Evolutionary conservation across 2,329 filamentous ascomycete species (phyloP).

Genomic region (Fusarium sp.): DNA sequence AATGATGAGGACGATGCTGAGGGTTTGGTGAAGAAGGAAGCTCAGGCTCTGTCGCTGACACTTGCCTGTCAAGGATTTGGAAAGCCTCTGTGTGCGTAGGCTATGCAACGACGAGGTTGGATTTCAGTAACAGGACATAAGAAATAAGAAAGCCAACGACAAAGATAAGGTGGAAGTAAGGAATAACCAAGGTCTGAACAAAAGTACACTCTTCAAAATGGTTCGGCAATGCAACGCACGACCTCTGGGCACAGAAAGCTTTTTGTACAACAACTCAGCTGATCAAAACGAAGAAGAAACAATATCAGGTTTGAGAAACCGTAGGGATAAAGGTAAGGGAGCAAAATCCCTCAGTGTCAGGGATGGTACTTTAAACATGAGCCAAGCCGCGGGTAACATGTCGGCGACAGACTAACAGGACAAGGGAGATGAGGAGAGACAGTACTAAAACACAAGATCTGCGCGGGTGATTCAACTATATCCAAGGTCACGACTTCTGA

Average conservation of each 20-base stretch:
- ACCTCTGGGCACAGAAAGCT: constrained; percentile 17
- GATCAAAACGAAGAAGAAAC: neutral
- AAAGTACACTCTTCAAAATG: constrained; percentile 9
- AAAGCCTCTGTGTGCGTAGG: neutral
- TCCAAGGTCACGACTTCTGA: constrained; percentile 14
- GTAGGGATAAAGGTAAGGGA: neutral
- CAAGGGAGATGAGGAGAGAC: constrained; percentile 41
- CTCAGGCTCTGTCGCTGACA: constrained; percentile 5
- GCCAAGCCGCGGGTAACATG: constrained; percentile 30
- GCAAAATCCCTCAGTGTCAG: constrained; percentile 36
- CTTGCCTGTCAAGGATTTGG: neutral
- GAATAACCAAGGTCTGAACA: neutral
- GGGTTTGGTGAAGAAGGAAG: neutral
- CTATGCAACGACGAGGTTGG: neutral
- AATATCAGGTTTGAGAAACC: neutral
- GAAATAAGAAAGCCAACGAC: neutral
- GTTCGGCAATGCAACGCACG: constrained; percentile 1
- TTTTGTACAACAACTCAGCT: constrained; percentile 31
- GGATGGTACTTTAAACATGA: constrained; percentile 19
- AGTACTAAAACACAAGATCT: constrained; percentile 36
- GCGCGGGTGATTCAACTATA: constrained; percentile 31
- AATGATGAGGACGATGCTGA: neutral
- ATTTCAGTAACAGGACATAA: neutral
- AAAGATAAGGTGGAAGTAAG: neutral
- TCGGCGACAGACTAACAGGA: constrained; percentile 10